Evolutionary conservation across 306 rosid species (phyloP).

Genomic region (Medicago lupulina): DNA sequence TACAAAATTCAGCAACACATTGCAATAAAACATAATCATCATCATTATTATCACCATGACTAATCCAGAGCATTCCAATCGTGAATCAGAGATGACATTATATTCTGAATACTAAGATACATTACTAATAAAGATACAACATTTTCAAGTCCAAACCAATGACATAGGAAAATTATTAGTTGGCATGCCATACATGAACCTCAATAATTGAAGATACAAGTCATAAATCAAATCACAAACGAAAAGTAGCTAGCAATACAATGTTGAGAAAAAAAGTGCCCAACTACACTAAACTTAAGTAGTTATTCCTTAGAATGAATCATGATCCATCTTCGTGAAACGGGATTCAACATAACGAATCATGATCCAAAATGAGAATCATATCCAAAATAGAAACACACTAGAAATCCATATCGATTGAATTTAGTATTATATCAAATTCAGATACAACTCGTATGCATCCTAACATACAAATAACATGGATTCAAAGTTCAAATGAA

Average conservation of each 20-base stretch:
- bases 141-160: not conserved
- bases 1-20: constrained; percentile 7
- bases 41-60: not conserved
- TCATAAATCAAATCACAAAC: not conserved
- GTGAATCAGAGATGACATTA: not conserved
- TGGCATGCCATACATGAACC: not conserved
- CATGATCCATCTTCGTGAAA: not conserved
- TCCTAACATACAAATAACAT: not conserved
- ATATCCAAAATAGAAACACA: not conserved
- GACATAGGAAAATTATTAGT: not conserved
- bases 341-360: not conserved
- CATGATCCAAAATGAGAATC: not conserved
- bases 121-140: not conserved
- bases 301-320: not conserved
- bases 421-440: not conserved
- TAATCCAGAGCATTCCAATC: not conserved
- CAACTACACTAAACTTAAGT: not conserved
- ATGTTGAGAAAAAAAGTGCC: not conserved
- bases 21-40: not conserved
- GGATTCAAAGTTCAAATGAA: constrained; percentile 16
- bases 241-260: not conserved
- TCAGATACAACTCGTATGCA: not conserved
- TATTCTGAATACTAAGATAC: not conserved
- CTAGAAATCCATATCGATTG: not conserved
- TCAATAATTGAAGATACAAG: not conserved